Conservation (phyloP, 257 asterid genomes). For the Eustoma russellianum region DNA sequence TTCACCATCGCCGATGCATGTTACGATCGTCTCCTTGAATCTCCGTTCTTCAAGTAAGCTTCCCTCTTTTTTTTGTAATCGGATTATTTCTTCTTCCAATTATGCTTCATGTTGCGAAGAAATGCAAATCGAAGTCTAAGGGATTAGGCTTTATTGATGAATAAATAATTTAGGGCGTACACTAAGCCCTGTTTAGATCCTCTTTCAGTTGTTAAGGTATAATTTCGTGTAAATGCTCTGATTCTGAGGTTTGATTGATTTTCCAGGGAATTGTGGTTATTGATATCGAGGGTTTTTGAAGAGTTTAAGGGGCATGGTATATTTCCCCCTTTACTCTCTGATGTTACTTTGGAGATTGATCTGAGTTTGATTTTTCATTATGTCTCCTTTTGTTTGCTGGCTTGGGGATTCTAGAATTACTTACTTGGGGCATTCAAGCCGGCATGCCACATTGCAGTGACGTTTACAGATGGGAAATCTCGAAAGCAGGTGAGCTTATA, state of each 20-base stretch:
- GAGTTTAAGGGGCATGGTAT: constrained; percentile 14
- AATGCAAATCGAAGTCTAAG: no score
- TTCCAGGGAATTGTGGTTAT: constrained; percentile 11
- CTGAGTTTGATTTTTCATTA: neutral
- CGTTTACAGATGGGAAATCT: constrained; percentile 70
- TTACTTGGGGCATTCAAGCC: constrained; percentile 92
- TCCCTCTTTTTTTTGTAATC: neutral
- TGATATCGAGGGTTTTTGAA: constrained; percentile 8
- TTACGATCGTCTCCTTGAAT: neutral
- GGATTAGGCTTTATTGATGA: no score
- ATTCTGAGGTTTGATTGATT: neutral
- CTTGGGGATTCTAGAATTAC: constrained; percentile 43
- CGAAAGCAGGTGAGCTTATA: constrained; percentile 59
- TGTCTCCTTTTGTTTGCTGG: neutral
- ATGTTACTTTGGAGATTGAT: no score
- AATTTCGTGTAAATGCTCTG: neutral
- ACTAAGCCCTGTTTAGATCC: neutral
- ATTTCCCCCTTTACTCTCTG: neutral
- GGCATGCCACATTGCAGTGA: constrained; percentile 65
- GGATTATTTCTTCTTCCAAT: neutral
- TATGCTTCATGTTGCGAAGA: no score
- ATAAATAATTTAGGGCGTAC: neutral
- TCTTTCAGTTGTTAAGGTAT: neutral
- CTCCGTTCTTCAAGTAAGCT: constrained; percentile 3
- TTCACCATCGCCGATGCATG: neutral